Percentiles rank a stretch among this genome's conserved stretches.
These are phyloP conservation scores for Dactylellina cionopaga DNA, from an alignment of 2,329 filamentous ascomycete species.

Conservation along the genomic window DNA sequence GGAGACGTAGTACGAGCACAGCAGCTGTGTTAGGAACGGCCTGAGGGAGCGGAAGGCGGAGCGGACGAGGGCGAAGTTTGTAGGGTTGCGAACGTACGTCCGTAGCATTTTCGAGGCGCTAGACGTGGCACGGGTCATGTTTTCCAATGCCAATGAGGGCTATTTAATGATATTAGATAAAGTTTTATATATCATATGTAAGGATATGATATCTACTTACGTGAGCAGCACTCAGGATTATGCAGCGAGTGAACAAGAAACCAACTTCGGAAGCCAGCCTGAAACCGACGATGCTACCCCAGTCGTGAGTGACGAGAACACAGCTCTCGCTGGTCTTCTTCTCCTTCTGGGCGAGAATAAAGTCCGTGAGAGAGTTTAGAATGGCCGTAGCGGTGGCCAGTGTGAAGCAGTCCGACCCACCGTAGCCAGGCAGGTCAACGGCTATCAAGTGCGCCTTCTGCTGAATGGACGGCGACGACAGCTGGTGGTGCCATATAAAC, in stretches of 20 bases:
- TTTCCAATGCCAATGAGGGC: conserved; percentile 34
- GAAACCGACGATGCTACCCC: conserved; percentile 44
- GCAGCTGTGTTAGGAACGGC: conserved; percentile 33
- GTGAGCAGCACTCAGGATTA: conserved; percentile 40
- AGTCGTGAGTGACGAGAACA: conserved; percentile 49
- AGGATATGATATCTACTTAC: background rate
- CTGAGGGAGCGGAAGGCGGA: conserved; percentile 33
- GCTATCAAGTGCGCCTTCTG: conserved; percentile 47
- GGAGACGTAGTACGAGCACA: conserved; percentile 39
- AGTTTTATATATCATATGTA: background rate
- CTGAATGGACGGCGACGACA: conserved; percentile 34
- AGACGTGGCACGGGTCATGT: conserved; percentile 36
- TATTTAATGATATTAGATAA: conserved; percentile 2
- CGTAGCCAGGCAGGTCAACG: conserved; percentile 46
- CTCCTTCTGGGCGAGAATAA: conserved; percentile 43
- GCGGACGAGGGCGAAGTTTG: conserved; percentile 38
- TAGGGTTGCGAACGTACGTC: conserved; percentile 36
- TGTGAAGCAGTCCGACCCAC: conserved; percentile 35
- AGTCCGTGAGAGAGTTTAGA: conserved; percentile 28
- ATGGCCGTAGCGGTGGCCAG: conserved; percentile 21
- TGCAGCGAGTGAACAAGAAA: conserved; percentile 43
- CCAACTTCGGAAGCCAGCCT: conserved; percentile 43
- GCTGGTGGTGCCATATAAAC: conserved; percentile 51
- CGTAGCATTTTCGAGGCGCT: conserved; percentile 35
- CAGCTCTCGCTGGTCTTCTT: conserved; percentile 34